Base-by-base conservation (phyloP, 805 yeast species). In the Candida sphagnicola region DNA sequence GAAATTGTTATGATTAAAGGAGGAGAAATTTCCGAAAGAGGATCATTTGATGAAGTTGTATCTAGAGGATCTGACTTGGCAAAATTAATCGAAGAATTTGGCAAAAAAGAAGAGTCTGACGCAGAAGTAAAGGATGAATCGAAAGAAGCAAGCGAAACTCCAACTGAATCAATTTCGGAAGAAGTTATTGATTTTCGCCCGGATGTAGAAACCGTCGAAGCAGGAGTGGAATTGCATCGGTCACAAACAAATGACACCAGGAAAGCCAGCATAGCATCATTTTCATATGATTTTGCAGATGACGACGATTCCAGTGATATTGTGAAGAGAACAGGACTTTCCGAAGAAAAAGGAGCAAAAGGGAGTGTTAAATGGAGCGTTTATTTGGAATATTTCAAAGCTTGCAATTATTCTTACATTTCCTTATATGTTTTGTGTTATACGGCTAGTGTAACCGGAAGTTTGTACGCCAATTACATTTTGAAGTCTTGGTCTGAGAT, bases 11-110 rank as follows among this genome's bases (percentile, higher is more conserved):
- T 62, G 39, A 50, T 66, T 39, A 51, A 53, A 31, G 44, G 42
- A 15, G 65, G 64, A 8, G 43, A 49, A 19, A 56, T 65, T 16
- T 41, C 46, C 8, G 72, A 65, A 40, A 39, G 53, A 11, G 67
- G 86, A 5, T 62, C 68, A 4, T 83, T 73, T 51, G 51, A 62
- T 5, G 72, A 74, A 5, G 69, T 78, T 14, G 53, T 36, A 3
- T 18, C 28, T 2, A 36, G 28, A 19, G 26, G 26, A 4, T 15
- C 23, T 6, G 33, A 36, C 6, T 23, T 36, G 16, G 39, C 39
- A 8, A 23, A 18, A 15, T 36, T 36, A 13, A 36, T 36, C 14
- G 32, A 18, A 12, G 39, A 36, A 30, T 36, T 36, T 36, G 39
- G 39, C 3, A 31, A 23, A 23, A 23, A 18, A 15, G 34, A 28